Evolutionary conservation across 1,284 basidiomycete species (phyloP).

Genomic region (Taiwanofungus camphoratus): DNA sequence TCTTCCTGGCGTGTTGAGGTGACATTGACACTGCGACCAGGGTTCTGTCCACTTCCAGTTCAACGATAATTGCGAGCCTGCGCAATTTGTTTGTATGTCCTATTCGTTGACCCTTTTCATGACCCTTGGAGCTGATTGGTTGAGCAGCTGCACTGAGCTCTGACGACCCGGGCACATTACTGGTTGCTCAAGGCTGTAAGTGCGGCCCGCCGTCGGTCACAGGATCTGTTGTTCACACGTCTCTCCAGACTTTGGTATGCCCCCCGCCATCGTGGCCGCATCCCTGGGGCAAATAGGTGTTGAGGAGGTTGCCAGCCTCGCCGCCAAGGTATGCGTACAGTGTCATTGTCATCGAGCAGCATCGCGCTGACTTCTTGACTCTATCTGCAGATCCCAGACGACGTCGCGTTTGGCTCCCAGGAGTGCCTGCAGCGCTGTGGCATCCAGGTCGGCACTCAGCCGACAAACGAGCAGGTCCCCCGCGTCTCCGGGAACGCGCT

Average conservation of each 20-base stretch:
- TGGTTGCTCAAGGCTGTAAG: slow-evolving; percentile 30
- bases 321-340: slow-evolving; percentile 16
- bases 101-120: not conserved
- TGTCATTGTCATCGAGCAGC: not conserved
- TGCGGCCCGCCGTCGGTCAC: not conserved
- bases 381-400: slow-evolving; percentile 31
- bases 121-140: not conserved
- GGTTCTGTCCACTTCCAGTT: slow-evolving; percentile 33
- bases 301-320: slow-evolving; percentile 27
- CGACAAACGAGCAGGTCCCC: slow-evolving; percentile 28
- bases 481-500: slow-evolving; percentile 28
- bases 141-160: slow-evolving; percentile 28
- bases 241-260: slow-evolving; percentile 27
- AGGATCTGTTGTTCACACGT: not conserved
- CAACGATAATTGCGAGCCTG: slow-evolving; percentile 26
- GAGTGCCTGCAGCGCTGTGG: slow-evolving; percentile 30
- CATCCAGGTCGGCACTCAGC: slow-evolving; percentile 25
- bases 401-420: slow-evolving; percentile 28
- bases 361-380: not conserved
- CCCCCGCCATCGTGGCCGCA: slow-evolving; percentile 30
- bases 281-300: slow-evolving; percentile 31
- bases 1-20: not conserved
- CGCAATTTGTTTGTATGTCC: slow-evolving; percentile 15
- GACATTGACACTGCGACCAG: slow-evolving; percentile 5
- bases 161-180: slow-evolving; percentile 29